Base-by-base conservation (phyloP, 2,329 filamentous ascomycete species). In the Nemania sp. region DNA sequence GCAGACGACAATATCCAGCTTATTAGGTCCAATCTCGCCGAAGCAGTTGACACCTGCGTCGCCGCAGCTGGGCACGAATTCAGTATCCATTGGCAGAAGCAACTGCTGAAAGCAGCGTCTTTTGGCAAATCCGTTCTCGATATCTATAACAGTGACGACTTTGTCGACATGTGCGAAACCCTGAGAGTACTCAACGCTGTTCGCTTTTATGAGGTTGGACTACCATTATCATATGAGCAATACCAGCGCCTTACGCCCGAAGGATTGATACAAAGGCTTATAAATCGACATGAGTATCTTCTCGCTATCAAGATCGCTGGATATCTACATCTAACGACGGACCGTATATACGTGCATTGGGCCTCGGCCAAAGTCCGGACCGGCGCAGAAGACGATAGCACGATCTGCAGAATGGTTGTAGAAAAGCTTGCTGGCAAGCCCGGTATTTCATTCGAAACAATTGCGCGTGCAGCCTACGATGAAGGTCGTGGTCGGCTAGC, bases 111-210 rank as follows among this genome's bases (percentile, higher is more conserved):
- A 70, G 94, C 94, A 5, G 94, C 94, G 0, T 97, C 93, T 0
- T 97, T 97, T 70, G 94, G 94, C 57, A 99, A 99, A 71, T 97
- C 94, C 0, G 94, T 97, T 0, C 80, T 99, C 3, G 94, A 97
- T 65, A 86, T 97, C 11, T 99, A 97, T 74, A 97, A 94, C 72
- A 97, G 92, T 67, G 94, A 99, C 67, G 93, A 99, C 61, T 99
- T 97, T 72, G 94, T 99, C 49, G 93, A 97, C 59, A 97, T 97
- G 87, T 96, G 91, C 63, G 93, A 99, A 71, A 94, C 88, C 1
- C 75, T 99, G 14, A 87, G 94, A 14, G 92, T 99, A 0, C 79
- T 99, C 42, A 97, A 97, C 65, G 93, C 93, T 6, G 89, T 93
- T 11, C 86, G 94, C 46, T 95, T 89, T 70, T 97, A 94, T 68